Base-by-base conservation (phyloP, 306 rosid species). In the Vigna trinervia region DNA sequence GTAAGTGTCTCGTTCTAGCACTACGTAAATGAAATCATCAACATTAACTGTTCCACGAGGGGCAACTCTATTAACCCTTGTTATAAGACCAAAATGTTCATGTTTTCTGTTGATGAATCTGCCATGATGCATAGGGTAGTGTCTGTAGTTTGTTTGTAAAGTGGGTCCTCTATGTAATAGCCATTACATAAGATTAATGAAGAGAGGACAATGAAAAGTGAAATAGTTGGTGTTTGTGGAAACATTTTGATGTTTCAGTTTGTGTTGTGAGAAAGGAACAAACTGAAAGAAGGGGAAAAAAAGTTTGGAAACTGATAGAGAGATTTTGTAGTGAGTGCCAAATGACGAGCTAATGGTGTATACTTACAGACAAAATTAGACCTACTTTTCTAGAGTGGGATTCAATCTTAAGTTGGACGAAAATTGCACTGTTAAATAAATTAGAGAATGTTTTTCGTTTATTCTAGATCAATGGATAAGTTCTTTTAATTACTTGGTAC, bases 101-200 rank as follows among this genome's bases (percentile, higher is more conserved):
- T 80, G 84, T 65, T 53, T 82, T 82, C 56, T 38, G 47, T 54
- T 90, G 88, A 62, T 90, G 85, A 79, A 54, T 66, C 75, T 75
- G 75, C 87, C 60, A 72, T 63, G 34, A 63, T 57, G 75, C 32
- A 64, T 14, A 47, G 62, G 51, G 76, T 77, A 36, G 79, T 64
- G 20, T 78, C 72, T 47, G 51, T 20, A 14, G 41, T 57, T 72
- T 63, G 58, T 23, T 73, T 54, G 60, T 71, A 38, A 64, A 45
- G 75, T 72, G 83, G 56, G 38, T 70, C 77, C 39, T 76, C 78
- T 12, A 43, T 58, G 71, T 74, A 43, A 63, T 30, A 58, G 77
- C 79, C 62, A 56, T 78, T 68, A 48, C 85, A 83, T n/a, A 71
- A 54, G 71, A 82, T 30, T 23, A 84, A 50, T 8, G 82, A 80